Percentiles rank a stretch among this genome's conserved stretches.
Conservation (phyloP, 2,329 filamentous ascomycete genomes). For the Alternaria solani region DNA sequence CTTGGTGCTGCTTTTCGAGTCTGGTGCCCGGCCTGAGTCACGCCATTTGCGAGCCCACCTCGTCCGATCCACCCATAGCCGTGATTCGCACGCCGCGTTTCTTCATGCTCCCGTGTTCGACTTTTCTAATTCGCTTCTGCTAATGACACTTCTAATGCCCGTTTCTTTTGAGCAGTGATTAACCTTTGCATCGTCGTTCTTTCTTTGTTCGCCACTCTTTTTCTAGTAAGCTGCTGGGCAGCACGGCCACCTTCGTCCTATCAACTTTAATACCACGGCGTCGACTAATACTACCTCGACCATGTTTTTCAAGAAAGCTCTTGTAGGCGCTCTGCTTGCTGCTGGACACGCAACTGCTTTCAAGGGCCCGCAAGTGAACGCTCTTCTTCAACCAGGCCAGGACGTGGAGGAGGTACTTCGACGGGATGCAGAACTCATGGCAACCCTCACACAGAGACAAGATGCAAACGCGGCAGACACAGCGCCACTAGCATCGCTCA, state of each 20-base stretch:
- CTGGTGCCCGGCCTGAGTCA: slow-evolving; percentile 36
- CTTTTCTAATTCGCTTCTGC: slow-evolving; percentile 38
- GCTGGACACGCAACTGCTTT: slow-evolving; percentile 43
- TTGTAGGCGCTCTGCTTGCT: slow-evolving; percentile 44
- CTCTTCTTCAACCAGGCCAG: slow-evolving; percentile 39
- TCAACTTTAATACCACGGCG: slow-evolving; percentile 46
- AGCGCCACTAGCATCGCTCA: slow-evolving; percentile 43
- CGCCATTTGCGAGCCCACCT: slow-evolving; percentile 36
- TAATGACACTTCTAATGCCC: slow-evolving; percentile 42
- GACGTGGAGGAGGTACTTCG: slow-evolving; percentile 46
- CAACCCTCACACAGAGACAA: slow-evolving; percentile 49
- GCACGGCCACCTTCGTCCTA: slow-evolving; percentile 36
- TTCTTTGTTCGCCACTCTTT: slow-evolving; percentile 40
- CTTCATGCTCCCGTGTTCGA: slow-evolving; percentile 22
- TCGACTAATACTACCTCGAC: slow-evolving; percentile 40
- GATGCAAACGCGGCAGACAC: slow-evolving; percentile 36
- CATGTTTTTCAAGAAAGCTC: slow-evolving; percentile 45
- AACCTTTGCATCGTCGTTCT: slow-evolving; percentile 37
- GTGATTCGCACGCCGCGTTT: slow-evolving; percentile 28
- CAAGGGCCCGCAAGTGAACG: slow-evolving; percentile 34
- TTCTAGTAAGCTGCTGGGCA: slow-evolving; percentile 50
- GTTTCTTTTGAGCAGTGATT: slow-evolving; percentile 37
- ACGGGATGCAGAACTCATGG: slow-evolving; percentile 45
- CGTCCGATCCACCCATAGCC: slow-evolving; percentile 26
- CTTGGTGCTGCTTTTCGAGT: slow-evolving; percentile 43